Evolutionary conservation across 139 green algal genomes (phyloP), one percentile per base, ranked within the genome.

Genomic region (Chlamydomonas sphaeroides): DNA sequence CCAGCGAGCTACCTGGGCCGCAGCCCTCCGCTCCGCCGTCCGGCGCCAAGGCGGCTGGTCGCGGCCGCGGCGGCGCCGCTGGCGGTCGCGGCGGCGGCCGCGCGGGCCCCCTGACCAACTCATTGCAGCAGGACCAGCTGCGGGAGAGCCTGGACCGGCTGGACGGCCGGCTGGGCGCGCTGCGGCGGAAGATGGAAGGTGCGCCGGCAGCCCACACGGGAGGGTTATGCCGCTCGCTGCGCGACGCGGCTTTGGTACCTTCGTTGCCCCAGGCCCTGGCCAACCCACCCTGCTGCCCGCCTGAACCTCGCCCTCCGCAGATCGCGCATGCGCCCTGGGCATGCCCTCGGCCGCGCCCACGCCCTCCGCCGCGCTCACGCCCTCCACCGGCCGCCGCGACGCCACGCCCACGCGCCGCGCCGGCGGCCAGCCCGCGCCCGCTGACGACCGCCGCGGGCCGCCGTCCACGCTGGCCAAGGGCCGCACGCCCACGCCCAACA

Each of bases 141-240:
- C 78, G 86, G 39, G 81, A 87, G 25, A 87, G 80, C 51, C 80
- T 90, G 67, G 81, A 90, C 41, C 57, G 67, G 63, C 86, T 90
- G 63, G 86, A 90, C 63, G 45, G 38, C 28, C 68, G 62, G 68
- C 77, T 90, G 51, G 80, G 38, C 67, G 67, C 56, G n/a, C n/a
- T 85, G 53, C 41, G 67, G 79, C 21, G 53, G 11, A 85, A 85
- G 79, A 78, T 84, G 77, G 48, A 84, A 14, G 77, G 77, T 84
- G 35, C 11, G 73, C n/a, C n/a, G n/a, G n/a, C n/a, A n/a, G n/a
- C n/a, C n/a, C n/a, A n/a, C n/a, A n/a, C n/a, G n/a, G n/a, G n/a
- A n/a, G n/a, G n/a, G n/a, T n/a, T n/a, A n/a, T n/a, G n/a, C n/a
- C n/a, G n/a, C n/a, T n/a, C n/a, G n/a, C n/a, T n/a, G n/a, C n/a